Evolutionary conservation across 164 flowering plant species (phyloP), one percentile per base, ranked within the genome.

Genomic region (Cinnamomum micranthum): DNA sequence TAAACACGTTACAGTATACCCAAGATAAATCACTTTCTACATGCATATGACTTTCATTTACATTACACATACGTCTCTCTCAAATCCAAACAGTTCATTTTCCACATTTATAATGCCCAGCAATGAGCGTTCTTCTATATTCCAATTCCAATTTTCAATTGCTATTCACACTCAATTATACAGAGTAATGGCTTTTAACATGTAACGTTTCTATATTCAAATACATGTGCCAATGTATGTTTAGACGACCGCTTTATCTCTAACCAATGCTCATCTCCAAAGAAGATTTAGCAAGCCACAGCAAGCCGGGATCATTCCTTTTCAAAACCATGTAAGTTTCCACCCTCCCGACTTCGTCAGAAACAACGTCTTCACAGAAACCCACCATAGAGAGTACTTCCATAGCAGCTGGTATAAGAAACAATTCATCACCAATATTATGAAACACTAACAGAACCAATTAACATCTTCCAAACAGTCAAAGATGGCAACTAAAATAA

Each of bases 201-300:
- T 12, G 17, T 64, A 64, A 23, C 5, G 2, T n/a, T 17, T 59
- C 63, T 17, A 59, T 17, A 59, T 59, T 17, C 63, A 59, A 59
- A 59, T 59, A 59, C 63, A 64, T 12, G 28, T 22, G 17, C 14
- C 27, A 22, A 2, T 64, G 67, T 14, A 66, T 66, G 17, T 31
- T 20, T 27, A 19, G 2, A 10, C 15, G 20, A 72, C 31, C n/a
- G 2, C 41, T 33, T 10, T 15, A 60, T 25, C 47, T 24, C 59
- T 75, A 81, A 23, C 84, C 83, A 70, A 85, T 77, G 79, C 81
- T 72, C 47, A 86, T 79, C 80, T 95, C 99, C 12, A 95, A 82
- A 66, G 91, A 87, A 24, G 97, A 92, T 80, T 93, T 95, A 22
- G 89, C 99, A 58, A 95, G 96, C 97, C 99, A 95, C 76, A 92